Conservation (phyloP, 1,284 basidiomycete genomes). For the Cryptococcus hybrid region DNA sequence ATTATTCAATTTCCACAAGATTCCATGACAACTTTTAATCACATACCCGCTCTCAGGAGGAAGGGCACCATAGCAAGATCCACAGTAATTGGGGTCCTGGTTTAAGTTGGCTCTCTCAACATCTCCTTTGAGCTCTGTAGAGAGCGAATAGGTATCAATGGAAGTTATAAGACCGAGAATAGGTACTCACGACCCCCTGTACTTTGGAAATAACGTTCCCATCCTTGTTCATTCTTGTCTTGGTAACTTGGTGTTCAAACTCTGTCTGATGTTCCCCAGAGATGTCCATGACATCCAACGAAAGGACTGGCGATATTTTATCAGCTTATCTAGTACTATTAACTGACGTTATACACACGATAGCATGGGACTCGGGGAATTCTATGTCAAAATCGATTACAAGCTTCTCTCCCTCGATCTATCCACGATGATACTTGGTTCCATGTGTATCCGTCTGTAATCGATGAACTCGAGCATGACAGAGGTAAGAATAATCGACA, state of each 20-base stretch:
- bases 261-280: conserved; percentile 92
- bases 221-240: conserved; percentile 67
- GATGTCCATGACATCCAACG: conserved; percentile 97
- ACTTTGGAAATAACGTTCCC: conserved; percentile 61
- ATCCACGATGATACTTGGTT: conserved; percentile 90
- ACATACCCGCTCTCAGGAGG: conserved; percentile 66
- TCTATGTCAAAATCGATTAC: conserved; percentile 90
- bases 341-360: conserved; percentile 53
- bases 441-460: conserved; percentile 80
- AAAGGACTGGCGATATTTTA: conserved; percentile 65
- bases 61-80: conserved; percentile 94
- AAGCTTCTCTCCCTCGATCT: conserved; percentile 90
- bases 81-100: conserved; percentile 72
- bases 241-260: conserved; percentile 82
- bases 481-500: conserved; percentile 87
- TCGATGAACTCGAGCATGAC: conserved; percentile 93
- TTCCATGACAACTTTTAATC: background rate
- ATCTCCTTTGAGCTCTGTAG: conserved; percentile 70
- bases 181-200: conserved; percentile 31
- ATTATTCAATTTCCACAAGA: background rate
- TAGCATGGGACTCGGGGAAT: conserved; percentile 97
- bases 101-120: conserved; percentile 71
- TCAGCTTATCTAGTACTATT: conserved; percentile 2
- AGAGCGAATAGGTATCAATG: background rate
- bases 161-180: too few relatives aligned